These are phyloP conservation scores for Cladosporium phlei DNA, from an alignment of 2,329 filamentous ascomycete species.

Conservation along the genomic window DNA sequence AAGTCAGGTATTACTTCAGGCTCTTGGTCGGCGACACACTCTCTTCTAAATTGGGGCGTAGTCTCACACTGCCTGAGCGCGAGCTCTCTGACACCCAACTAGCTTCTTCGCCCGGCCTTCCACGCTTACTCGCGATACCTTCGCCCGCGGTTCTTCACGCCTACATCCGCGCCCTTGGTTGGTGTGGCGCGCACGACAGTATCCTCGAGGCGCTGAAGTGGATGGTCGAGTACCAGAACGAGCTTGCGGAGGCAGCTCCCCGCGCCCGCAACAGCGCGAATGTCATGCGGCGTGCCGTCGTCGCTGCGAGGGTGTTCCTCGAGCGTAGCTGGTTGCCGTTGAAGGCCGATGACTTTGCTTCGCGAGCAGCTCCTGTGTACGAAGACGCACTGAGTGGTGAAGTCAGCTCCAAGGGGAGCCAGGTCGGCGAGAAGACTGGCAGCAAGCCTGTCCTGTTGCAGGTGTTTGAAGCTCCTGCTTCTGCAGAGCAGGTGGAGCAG, in stretches of 20 bases:
- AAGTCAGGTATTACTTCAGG: conserved; percentile 11
- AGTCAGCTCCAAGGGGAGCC: background rate
- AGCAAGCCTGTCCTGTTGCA: conserved; percentile 6
- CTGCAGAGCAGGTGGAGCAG: conserved; percentile 16
- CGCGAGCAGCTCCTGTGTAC: too few relatives aligned
- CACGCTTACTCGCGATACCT: conserved; percentile 41
- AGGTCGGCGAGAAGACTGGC: background rate
- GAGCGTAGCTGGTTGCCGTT: conserved; percentile 36
- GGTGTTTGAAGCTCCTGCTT: conserved; percentile 18
- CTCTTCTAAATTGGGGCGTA: background rate
- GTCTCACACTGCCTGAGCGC: background rate
- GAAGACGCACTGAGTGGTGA: too few relatives aligned
- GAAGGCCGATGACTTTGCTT: too few relatives aligned
- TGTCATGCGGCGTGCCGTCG: conserved; percentile 34
- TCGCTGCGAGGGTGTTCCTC: conserved; percentile 39
- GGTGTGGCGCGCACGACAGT: conserved; percentile 54
- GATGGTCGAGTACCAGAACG: conserved; percentile 50
- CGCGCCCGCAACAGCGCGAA: conserved; percentile 28
- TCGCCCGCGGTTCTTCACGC: conserved; percentile 48
- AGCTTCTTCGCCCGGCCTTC: conserved; percentile 12
- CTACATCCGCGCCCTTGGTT: conserved; percentile 61
- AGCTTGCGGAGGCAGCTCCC: conserved; percentile 24
- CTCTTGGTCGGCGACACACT: conserved; percentile 11
- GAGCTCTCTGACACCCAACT: background rate
- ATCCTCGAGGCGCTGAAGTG: conserved; percentile 56